A percentile compares a stretch with the other conserved stretches of the same genome.
These are phyloP conservation scores for Lactarius tabidus DNA, from an alignment of 768 basidiomycete genomes.

Conservation along the genomic window DNA sequence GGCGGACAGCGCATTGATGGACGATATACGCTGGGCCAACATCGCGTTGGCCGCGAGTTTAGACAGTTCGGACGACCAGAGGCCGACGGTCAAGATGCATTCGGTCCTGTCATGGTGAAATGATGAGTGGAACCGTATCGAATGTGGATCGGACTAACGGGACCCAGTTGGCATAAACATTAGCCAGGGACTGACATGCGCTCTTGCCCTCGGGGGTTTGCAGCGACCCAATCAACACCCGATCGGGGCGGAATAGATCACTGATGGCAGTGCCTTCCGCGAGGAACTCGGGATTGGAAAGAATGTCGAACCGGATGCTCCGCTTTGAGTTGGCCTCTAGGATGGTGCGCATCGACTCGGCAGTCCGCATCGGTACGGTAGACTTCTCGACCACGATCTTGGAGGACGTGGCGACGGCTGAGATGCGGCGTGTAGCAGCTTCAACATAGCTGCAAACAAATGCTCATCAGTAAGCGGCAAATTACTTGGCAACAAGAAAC, in stretches of 20 bases:
- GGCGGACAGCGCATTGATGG: constrained; percentile 95
- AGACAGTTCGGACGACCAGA: constrained; percentile 98
- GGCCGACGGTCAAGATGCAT: constrained; percentile 86
- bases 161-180: constrained; percentile 97
- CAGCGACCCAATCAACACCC: constrained; percentile 95
- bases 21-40: constrained; percentile 98
- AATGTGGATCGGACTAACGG: constrained; percentile 51
- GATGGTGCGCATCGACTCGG: constrained; percentile 99
- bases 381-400: constrained; percentile 99
- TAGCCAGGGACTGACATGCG: constrained; percentile 71
- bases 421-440: constrained; percentile 93
- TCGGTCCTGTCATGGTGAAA: constrained; percentile 46
- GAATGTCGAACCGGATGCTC: constrained; percentile 90
- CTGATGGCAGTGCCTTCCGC: constrained; percentile 95
- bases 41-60: constrained; percentile 99
- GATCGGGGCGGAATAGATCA: constrained; percentile 87
- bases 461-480: constrained; percentile 11
- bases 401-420: constrained; percentile 79
- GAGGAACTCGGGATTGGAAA: constrained; percentile 99
- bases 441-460: constrained; percentile 78
- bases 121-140: not conserved
- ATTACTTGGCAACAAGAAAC: not conserved
- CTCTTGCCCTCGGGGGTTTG: constrained; percentile 80
- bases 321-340: constrained; percentile 96
- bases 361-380: constrained; percentile 97